Conservation (phyloP, 352 stramenopile species). For the Pythium guiyangense region DNA sequence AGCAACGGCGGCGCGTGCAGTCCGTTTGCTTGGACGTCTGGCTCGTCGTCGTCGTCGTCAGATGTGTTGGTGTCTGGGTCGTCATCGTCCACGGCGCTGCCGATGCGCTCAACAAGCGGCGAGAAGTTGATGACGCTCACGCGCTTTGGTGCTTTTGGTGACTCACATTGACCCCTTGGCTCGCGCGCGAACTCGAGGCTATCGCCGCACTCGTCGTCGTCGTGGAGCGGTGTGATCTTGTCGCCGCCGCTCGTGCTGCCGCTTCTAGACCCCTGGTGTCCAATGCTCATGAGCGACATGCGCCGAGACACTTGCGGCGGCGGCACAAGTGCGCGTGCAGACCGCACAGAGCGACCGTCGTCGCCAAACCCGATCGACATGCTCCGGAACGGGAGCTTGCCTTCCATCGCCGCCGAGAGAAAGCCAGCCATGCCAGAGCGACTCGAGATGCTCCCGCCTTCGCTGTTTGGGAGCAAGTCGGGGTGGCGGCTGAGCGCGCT, state of each 20-base stretch:
- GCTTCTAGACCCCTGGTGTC: not conserved
- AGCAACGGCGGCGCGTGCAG: too few species aligned
- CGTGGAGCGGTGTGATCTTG: constrained; percentile 8
- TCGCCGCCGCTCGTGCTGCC: not conserved
- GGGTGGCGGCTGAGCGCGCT: constrained; percentile 38
- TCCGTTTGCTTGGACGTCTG: too few species aligned
- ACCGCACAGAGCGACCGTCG: constrained; percentile 5
- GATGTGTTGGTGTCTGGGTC: not conserved
- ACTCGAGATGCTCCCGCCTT: constrained; percentile 7
- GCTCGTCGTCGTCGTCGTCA: not conserved
- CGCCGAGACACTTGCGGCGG: not conserved
- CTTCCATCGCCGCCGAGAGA: constrained; percentile 6
- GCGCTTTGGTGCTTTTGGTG: not conserved
- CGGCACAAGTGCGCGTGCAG: not conserved
- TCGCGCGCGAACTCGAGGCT: too few species aligned
- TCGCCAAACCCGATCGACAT: constrained; percentile 19
- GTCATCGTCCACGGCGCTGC: constrained; percentile 3
- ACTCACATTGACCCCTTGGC: too few species aligned
- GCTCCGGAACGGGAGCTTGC: constrained; percentile 20
- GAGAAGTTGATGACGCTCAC: constrained; percentile 5
- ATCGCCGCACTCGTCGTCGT: constrained; percentile 8
- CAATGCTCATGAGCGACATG: constrained; percentile 3
- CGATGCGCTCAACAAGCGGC: not conserved
- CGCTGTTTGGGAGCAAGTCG: constrained; percentile 43
- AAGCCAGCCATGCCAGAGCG: constrained; percentile 18